phyloP scores from a whole-genome alignment of 176 grass and related monocot genomes.

The Eremochloa ophiuroides region DNA sequence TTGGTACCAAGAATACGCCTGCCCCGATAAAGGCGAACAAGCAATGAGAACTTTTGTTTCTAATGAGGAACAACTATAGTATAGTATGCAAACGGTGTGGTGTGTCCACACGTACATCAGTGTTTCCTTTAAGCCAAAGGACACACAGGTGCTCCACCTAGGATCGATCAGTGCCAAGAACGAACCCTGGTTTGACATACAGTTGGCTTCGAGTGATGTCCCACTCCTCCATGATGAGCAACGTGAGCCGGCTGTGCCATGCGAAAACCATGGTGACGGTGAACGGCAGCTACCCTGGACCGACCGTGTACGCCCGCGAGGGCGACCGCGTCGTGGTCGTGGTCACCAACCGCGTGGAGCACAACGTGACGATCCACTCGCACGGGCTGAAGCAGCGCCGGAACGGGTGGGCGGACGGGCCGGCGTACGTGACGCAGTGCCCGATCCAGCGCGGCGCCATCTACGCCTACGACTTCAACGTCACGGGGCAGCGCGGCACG shows the following conservation, averaged over 20 bases:
- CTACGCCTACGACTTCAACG: slow-evolving; percentile 61
- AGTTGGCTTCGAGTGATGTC: no score
- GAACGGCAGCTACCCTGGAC: slow-evolving; percentile 54
- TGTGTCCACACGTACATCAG: neutral
- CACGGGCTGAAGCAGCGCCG: no score
- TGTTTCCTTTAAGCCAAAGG: slow-evolving; percentile 23
- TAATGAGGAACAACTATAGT: neutral
- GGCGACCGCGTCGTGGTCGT: slow-evolving; percentile 54
- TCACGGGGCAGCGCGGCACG: slow-evolving; percentile 64
- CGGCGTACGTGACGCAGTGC: no score
- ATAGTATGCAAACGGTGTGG: neutral
- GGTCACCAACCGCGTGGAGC: slow-evolving; percentile 40
- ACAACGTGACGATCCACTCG: no score
- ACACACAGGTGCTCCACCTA: neutral
- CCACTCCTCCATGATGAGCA: no score
- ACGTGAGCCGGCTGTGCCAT: slow-evolving; percentile 62
- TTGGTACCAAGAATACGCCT: neutral
- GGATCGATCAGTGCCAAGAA: neutral
- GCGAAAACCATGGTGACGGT: slow-evolving; percentile 46
- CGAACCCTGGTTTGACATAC: neutral
- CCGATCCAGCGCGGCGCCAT: no score
- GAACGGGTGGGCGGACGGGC: no score
- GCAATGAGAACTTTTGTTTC: neutral
- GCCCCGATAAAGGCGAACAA: neutral
- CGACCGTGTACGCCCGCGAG: slow-evolving; percentile 58